Percentiles rank a stretch among this genome's conserved stretches.
Conservation (phyloP, 2,329 filamentous ascomycete genomes). For the Microsporum ferrugineum region DNA sequence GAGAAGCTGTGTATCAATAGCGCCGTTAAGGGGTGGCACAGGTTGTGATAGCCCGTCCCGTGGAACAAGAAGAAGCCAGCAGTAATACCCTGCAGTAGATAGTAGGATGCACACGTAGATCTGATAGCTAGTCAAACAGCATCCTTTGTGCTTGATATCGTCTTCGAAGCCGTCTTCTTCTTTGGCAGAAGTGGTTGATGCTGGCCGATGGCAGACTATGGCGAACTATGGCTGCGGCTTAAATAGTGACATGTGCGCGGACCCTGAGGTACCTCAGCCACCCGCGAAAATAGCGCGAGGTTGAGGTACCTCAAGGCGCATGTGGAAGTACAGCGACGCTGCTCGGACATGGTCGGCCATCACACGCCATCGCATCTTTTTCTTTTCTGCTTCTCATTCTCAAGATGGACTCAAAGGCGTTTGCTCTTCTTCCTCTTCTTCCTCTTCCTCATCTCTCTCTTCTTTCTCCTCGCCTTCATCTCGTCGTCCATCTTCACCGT, state of each 20-base stretch:
- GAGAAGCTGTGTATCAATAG: not conserved
- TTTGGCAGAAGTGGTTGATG: not conserved
- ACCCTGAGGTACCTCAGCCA: not conserved
- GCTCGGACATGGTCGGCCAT: not conserved
- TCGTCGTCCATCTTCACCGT: not conserved
- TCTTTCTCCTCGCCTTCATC: not conserved
- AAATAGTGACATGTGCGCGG: not conserved
- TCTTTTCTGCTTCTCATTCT: not conserved
- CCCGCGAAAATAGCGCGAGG: not conserved
- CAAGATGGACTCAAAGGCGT: no score
- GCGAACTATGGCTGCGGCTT: not conserved
- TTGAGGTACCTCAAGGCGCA: not conserved
- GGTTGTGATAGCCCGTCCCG: not conserved
- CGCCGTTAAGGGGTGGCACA: not conserved
- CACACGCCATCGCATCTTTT: not conserved
- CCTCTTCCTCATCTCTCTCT: not conserved
- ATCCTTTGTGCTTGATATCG: not conserved
- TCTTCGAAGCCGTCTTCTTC: not conserved
- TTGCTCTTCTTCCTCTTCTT: not conserved
- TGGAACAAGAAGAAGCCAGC: not conserved
- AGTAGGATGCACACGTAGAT: not conserved
- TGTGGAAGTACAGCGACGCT: not conserved
- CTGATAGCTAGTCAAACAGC: not conserved
- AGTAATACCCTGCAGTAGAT: no score
- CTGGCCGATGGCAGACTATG: not conserved